Evolutionary conservation across 495 filamentous ascomycete species (phyloP).

Genomic region (Apiosordaria backusii): DNA sequence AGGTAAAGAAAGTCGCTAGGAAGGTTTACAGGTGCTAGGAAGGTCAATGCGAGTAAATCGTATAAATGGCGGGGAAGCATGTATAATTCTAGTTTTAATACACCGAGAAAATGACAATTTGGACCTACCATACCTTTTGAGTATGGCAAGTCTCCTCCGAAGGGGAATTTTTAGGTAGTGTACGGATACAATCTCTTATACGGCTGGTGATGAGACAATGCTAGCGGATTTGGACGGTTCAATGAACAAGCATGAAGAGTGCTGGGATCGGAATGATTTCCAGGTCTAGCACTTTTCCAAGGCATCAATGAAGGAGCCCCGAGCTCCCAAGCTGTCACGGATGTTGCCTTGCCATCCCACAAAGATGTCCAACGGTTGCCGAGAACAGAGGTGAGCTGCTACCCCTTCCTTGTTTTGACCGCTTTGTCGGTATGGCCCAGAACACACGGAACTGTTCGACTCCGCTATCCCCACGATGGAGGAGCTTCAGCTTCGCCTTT

Average conservation of each 20-base stretch:
- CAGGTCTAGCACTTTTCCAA: neutral
- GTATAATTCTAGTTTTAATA: no score
- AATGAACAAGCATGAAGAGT: neutral
- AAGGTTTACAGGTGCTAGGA: no score
- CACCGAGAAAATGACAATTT: no score
- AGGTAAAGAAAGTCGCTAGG: no score
- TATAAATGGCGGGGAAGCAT: no score
- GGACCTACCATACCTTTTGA: no score
- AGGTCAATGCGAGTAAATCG: no score
- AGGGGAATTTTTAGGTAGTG: neutral
- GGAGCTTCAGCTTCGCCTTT: neutral
- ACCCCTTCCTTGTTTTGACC: neutral
- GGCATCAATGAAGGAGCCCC: neutral
- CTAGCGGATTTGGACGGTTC: neutral
- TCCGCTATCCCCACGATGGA: neutral
- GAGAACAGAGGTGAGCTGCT: neutral
- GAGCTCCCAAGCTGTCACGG: neutral
- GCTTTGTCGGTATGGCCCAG: neutral
- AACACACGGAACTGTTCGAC: neutral
- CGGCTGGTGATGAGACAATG: neutral
- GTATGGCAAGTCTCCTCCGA: no score
- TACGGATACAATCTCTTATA: neutral
- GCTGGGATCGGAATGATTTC: no score
- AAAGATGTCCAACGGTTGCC: neutral
- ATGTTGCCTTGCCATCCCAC: neutral